phyloP scores from a whole-genome alignment of 1,284 basidiomycete genomes.

The Lentinus polychrous region DNA sequence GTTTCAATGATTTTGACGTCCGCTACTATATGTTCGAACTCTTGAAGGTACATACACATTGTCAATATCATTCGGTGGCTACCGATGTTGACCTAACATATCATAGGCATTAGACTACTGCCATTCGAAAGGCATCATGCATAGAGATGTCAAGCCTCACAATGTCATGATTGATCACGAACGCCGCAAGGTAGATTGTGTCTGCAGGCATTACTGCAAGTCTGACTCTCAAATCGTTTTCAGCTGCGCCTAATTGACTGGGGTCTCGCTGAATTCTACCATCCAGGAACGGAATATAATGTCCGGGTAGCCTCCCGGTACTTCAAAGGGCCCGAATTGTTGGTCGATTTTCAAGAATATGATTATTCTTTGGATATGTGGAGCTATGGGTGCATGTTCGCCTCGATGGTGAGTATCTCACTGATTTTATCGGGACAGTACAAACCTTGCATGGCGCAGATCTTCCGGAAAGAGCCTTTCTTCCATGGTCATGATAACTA shows the following conservation, averaged over 20 bases:
- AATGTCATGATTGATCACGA: conserved; percentile 99
- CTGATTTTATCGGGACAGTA: background rate
- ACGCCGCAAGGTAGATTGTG: conserved; percentile 70
- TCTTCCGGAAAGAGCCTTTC: conserved; percentile 99
- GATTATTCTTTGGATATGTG: conserved; percentile 98
- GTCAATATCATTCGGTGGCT: conserved; percentile 6
- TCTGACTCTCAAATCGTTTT: background rate
- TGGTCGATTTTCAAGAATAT: conserved; percentile 98
- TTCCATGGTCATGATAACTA: conserved; percentile 99
- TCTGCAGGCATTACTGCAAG: background rate
- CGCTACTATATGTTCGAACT: conserved; percentile 97
- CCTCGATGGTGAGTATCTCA: conserved; percentile 75
- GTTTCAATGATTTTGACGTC: conserved; percentile 93
- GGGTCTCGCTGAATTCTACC: conserved; percentile 98
- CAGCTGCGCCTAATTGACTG: conserved; percentile 96
- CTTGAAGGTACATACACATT: conserved; percentile 61
- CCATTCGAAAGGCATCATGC: conserved; percentile 99
- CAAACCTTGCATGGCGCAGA: conserved; percentile 41
- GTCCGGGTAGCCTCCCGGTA: conserved; percentile 96
- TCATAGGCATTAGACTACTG: conserved; percentile 90
- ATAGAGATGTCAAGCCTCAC: conserved; percentile 98
- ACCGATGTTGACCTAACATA: conserved; percentile 4
- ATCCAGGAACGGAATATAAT: conserved; percentile 96
- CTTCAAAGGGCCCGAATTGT: conserved; percentile 96
- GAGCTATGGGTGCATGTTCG: conserved; percentile 99